Percentiles rank a stretch among this genome's conserved stretches.
These are phyloP conservation scores for Cicer cuneatum DNA, from an alignment of 306 rosid genomes.

Conservation along the genomic window DNA sequence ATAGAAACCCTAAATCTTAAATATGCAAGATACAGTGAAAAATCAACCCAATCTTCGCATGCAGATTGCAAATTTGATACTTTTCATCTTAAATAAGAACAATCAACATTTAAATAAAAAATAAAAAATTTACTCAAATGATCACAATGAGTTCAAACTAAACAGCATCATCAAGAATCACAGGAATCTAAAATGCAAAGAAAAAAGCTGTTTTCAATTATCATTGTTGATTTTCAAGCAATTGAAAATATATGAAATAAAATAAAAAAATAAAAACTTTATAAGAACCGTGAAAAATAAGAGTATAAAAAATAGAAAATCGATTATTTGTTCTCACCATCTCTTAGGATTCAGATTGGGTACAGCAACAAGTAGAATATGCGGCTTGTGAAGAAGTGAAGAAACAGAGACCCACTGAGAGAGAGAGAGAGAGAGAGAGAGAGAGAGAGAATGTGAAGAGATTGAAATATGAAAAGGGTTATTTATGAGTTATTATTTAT, in stretches of 20 bases:
- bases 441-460: conserved; percentile 32
- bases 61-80: conserved; percentile 22
- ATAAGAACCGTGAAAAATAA: conserved; percentile 10
- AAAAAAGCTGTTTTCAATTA: not conserved
- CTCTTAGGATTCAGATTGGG: conserved; percentile 45
- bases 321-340: conserved; percentile 54
- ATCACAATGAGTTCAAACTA: conserved; percentile 18
- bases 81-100: not conserved
- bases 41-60: conserved; percentile 40
- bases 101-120: not conserved
- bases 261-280: conserved; percentile 26
- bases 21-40: conserved; percentile 21
- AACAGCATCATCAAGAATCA: conserved; percentile 36
- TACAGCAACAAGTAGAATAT: conserved; percentile 38
- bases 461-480: conserved; percentile 32
- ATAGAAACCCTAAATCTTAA: conserved; percentile 14
- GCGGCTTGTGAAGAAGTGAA: conserved; percentile 45
- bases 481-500: not conserved
- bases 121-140: conserved; percentile 14
- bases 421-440: conserved; percentile 45
- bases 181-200: conserved; percentile 20
- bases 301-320: not conserved
- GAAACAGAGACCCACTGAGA: conserved; percentile 43
- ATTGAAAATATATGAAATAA: conserved; percentile 8
- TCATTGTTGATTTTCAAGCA: conserved; percentile 35